Conservation (phyloP, 306 rosid species). For the Hippophae tibetana region DNA sequence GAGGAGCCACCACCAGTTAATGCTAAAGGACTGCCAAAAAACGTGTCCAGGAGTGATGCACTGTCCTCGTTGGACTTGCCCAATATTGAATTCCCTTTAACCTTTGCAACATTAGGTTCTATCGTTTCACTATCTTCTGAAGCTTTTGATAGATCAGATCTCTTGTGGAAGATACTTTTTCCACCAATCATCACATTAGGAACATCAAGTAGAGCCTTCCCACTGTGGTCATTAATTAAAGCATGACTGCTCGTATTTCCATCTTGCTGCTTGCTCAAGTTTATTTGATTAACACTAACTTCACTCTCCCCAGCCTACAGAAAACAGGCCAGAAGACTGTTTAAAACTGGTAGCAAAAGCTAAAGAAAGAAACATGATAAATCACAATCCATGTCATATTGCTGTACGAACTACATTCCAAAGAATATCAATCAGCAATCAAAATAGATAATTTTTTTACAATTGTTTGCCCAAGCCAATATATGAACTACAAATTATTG, state of each 20-base stretch:
- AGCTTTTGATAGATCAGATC: conserved; percentile 32
- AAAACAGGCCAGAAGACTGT: conserved; percentile 18
- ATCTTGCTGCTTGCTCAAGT: conserved; percentile 32
- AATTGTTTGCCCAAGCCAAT: too few species aligned
- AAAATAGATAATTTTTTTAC: too few species aligned
- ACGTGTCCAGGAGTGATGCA: conserved; percentile 58
- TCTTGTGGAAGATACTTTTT: conserved; percentile 31
- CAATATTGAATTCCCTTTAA: conserved; percentile 15
- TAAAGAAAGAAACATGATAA: too few species aligned
- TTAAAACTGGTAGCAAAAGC: too few species aligned
- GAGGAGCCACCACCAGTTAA: conserved; percentile 35
- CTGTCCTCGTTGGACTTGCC: conserved; percentile 26
- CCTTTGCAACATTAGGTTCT: conserved; percentile 42
- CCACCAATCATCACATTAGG: conserved; percentile 31
- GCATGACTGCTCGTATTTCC: conserved; percentile 31
- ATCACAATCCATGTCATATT: too few species aligned
- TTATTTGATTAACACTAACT: conserved; percentile 33
- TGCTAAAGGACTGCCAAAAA: conserved; percentile 53
- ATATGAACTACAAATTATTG: too few species aligned
- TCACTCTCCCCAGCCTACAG: conserved; percentile 52
- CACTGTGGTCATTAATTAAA: conserved; percentile 35
- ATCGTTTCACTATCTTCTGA: conserved; percentile 39
- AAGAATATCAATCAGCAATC: too few species aligned
- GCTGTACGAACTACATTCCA: too few species aligned
- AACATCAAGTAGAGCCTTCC: conserved; percentile 35